These are phyloP conservation scores for Tilletiopsis washingtonensis DNA, from an alignment of 1,284 basidiomycete genomes.

Conservation along the genomic window DNA sequence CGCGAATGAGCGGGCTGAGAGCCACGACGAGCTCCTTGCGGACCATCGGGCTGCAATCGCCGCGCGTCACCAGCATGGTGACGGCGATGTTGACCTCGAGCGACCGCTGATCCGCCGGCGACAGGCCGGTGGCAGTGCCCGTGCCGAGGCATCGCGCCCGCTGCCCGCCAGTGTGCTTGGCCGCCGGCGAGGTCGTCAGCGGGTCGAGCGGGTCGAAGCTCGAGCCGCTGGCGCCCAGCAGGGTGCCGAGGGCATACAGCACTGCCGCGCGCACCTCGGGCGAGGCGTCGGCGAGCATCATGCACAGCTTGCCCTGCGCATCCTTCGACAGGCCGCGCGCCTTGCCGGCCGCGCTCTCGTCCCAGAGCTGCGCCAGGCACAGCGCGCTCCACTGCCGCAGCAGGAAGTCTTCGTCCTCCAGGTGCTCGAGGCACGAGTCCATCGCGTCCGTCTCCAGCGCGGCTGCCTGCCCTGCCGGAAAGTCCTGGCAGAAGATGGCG, in stretches of 20 bases:
- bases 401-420: constrained; percentile 80
- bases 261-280: constrained; percentile 88
- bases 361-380: constrained; percentile 94
- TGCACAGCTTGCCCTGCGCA: constrained; percentile 77
- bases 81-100: constrained; percentile 56
- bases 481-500: constrained; percentile 82
- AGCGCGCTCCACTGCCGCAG: constrained; percentile 88
- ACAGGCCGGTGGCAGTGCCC: constrained; percentile 69
- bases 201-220: constrained; percentile 22
- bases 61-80: constrained; percentile 63
- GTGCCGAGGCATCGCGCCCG: constrained; percentile 62
- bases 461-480: constrained; percentile 73
- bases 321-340: constrained; percentile 71
- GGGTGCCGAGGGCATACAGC: constrained; percentile 83
- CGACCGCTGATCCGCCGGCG: constrained; percentile 62
- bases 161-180: not conserved
- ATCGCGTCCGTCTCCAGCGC: constrained; percentile 80
- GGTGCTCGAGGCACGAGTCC: constrained; percentile 74
- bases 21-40: constrained; percentile 87
- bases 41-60: constrained; percentile 92
- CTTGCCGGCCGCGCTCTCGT: constrained; percentile 82
- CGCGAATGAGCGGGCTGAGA: constrained; percentile 84
- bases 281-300: constrained; percentile 74
- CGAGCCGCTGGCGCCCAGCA: constrained; percentile 76
- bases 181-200: constrained; percentile 6